Base-by-base conservation (phyloP, 441 rosid genomes). In the Arabidopsis lyrata region DNA sequence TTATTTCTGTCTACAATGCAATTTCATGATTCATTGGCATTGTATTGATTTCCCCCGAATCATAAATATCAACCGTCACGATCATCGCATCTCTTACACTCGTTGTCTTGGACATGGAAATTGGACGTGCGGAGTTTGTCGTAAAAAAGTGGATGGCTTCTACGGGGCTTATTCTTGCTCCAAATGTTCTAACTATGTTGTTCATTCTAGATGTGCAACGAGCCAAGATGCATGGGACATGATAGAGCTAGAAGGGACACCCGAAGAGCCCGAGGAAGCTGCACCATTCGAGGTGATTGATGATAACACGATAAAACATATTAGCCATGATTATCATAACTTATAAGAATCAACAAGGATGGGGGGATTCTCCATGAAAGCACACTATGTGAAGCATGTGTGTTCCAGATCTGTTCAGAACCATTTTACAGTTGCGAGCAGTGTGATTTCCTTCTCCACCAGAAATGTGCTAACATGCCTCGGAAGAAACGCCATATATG, bases 1-100 rank as follows among this genome's bases (percentile, higher is more conserved):
- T 66, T 81, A 86, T 81, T 86, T 86, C 20, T 41, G 86, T 78
- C 54, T 56, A 27, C 4, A 14, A 0, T 72, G 80, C 67, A 53
- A 66, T 49, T 73, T 75, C 18, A 42, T 71, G 47, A 47, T 75
- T 2, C 82, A 80, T 45, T 8, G 72, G 5, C 11, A 71, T 0
- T 79, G 79, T 2, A 70, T 70, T 3, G 77, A 32, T 24, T 22
- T 77, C 5, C 77, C 74, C 0, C 59, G 27, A 0, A 34, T 56
- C 9, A 73, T 78, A 41, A 48, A 65, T 34, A 68, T 73, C 31
- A 6, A 15, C 2, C 57, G 59, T 35, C 78, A 78, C 4, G 29
- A 63, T 5, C 81, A 78, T 2, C 64, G 64, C 32, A 35, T 61
- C 57, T 50, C 56, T 7, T 77, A 75, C 53, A 44, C 6, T 2